phyloP scores from a whole-genome alignment of 352 stramenopile genomes.

The Saprolegnia diclina region DNA sequence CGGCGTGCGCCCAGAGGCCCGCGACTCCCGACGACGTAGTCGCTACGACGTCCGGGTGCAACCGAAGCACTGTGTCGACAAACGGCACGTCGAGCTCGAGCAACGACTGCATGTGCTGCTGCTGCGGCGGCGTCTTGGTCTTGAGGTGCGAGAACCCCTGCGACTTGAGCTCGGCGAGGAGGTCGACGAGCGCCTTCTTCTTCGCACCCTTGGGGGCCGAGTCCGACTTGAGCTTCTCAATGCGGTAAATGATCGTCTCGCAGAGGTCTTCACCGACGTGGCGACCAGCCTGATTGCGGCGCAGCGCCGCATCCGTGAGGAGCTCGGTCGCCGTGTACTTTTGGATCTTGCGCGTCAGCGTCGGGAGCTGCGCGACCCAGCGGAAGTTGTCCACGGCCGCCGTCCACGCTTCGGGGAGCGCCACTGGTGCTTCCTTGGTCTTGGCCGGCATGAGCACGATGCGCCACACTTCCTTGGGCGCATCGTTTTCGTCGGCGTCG shows the following conservation, averaged over 20 bases:
- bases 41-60: conserved; percentile 38
- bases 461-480: not conserved
- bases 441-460: not conserved
- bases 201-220: conserved; percentile 92
- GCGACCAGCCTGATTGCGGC: conserved; percentile 58
- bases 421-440: not conserved
- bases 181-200: conserved; percentile 94
- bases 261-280: conserved; percentile 85
- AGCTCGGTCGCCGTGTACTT: conserved; percentile 75
- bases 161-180: conserved; percentile 86
- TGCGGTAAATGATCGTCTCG: conserved; percentile 94
- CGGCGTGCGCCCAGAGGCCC: conserved; percentile 65
- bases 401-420: not conserved
- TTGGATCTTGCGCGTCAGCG: conserved; percentile 57
- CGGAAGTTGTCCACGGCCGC: not conserved
- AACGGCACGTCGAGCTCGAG: conserved; percentile 79
- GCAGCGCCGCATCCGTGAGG: conserved; percentile 49
- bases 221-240: conserved; percentile 61
- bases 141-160: conserved; percentile 79
- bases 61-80: conserved; percentile 65
- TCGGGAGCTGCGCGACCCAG: conserved; percentile 41
- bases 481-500: conserved; percentile 31
- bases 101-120: conserved; percentile 74
- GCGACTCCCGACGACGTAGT: not conserved
- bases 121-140: conserved; percentile 60